Evolutionary conservation across 306 rosid genomes (phyloP).

Genomic region (Ormosia emarginata): DNA sequence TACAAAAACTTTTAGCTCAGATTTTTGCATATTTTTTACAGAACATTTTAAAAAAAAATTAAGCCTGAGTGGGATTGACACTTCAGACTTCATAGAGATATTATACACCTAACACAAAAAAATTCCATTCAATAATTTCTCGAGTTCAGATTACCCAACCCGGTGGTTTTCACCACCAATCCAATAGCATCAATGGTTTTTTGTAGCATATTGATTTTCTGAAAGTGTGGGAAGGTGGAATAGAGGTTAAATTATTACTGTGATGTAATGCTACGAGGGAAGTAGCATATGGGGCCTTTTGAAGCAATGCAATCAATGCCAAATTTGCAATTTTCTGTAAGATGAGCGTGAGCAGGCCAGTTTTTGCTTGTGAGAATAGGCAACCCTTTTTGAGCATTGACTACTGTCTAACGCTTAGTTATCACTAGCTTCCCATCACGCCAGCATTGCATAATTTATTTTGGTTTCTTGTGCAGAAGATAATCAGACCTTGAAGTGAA

Average conservation of each 20-base stretch:
- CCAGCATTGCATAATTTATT: slow-evolving; percentile 9
- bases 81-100: not conserved
- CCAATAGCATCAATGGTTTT: slow-evolving; percentile 22
- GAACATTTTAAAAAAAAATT: no score
- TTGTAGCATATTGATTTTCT: not conserved
- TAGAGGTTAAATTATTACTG: not conserved
- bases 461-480: not conserved
- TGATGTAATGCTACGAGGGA: slow-evolving; percentile 10
- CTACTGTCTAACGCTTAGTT: not conserved
- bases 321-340: slow-evolving; percentile 6
- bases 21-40: no score
- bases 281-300: not conserved
- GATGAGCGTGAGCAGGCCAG: not conserved
- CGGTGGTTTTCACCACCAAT: not conserved
- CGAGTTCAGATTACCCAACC: not conserved
- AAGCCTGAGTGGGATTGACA: not conserved
- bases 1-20: no score
- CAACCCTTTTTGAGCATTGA: not conserved
- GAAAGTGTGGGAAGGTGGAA: not conserved
- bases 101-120: no score
- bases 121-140: no score
- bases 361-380: not conserved
- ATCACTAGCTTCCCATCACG: slow-evolving; percentile 13
- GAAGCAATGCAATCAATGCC: slow-evolving; percentile 6
- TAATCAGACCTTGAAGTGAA: not conserved